Percentiles rank a stretch among this genome's conserved stretches.
Evolutionary conservation across 2,329 filamentous ascomycete species (phyloP).

Genomic region (Gnomoniopsis sp.): DNA sequence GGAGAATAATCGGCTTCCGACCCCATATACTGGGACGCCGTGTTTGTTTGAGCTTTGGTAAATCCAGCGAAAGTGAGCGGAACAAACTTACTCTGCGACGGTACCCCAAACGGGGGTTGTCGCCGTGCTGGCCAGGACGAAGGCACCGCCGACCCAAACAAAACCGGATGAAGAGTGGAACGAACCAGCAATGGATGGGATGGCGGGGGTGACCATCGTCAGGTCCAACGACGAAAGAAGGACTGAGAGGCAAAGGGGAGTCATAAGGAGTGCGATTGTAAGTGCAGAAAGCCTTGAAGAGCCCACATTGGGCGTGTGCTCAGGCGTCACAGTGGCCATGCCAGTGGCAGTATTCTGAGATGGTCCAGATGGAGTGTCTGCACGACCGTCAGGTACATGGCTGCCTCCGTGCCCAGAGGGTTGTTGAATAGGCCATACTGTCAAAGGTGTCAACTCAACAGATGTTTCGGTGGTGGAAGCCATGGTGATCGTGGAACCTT

Average conservation of each 20-base stretch:
- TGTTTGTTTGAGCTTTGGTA: neutral
- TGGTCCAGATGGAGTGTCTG: neutral
- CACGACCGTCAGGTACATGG: neutral
- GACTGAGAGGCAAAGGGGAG: slow-evolving; percentile 22
- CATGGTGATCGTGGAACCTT: neutral
- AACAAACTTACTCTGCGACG: slow-evolving; percentile 40
- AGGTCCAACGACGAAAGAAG: slow-evolving; percentile 54
- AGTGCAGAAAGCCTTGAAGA: neutral
- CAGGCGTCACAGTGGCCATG: neutral
- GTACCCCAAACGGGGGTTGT: slow-evolving; percentile 69
- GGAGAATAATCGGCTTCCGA: slow-evolving; percentile 51
- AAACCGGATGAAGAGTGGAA: slow-evolving; percentile 68
- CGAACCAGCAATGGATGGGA: slow-evolving; percentile 61
- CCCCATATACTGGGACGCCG: slow-evolving; percentile 42
- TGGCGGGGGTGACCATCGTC: slow-evolving; percentile 64
- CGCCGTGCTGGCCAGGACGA: slow-evolving; percentile 66
- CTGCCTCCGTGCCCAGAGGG: neutral
- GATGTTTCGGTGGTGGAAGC: neutral
- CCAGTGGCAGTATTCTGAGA: neutral
- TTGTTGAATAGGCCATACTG: neutral
- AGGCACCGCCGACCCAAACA: slow-evolving; percentile 74
- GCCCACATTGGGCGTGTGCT: neutral
- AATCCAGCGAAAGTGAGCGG: neutral
- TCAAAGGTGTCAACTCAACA: neutral
- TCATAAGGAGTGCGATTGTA: neutral